These are phyloP conservation scores for Crithidia acanthocephali DNA, from an alignment of 208 protist species.

Conservation along the genomic window DNA sequence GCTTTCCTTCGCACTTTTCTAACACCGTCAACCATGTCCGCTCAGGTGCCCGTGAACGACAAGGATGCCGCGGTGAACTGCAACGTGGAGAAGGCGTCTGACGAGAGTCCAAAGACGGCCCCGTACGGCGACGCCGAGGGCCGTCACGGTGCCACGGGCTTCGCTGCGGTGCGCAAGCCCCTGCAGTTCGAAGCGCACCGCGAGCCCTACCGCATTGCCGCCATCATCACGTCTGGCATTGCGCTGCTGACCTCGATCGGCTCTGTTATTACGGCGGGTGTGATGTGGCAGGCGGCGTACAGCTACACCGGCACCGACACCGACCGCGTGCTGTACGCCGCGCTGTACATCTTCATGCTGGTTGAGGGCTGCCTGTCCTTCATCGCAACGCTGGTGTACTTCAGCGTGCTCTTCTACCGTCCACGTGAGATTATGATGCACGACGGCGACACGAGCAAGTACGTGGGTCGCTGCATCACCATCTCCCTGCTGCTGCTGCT, in stretches of 20 bases:
- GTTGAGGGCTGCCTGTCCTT: constrained; percentile 11
- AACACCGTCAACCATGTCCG: not conserved
- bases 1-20: not conserved
- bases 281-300: constrained; percentile 9
- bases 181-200: not conserved
- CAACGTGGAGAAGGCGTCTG: not conserved
- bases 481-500: constrained; percentile 14
- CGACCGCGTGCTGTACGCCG: constrained; percentile 15
- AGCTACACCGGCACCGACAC: constrained; percentile 5
- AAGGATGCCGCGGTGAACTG: not conserved
- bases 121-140: not conserved
- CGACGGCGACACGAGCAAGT: not conserved
- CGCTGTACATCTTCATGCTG: constrained; percentile 17
- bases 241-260: constrained; percentile 2
- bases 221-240: not conserved
- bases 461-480: constrained; percentile 16
- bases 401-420: constrained; percentile 17
- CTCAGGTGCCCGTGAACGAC: not conserved
- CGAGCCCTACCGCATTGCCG: not conserved
- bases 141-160: not conserved
- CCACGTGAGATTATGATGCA: not conserved
- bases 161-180: not conserved
- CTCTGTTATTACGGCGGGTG: constrained; percentile 3
- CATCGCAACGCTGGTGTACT: constrained; percentile 9
- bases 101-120: not conserved